Conservation (phyloP, 2,329 filamentous ascomycete genomes). For the Trichoderma sp. region DNA sequence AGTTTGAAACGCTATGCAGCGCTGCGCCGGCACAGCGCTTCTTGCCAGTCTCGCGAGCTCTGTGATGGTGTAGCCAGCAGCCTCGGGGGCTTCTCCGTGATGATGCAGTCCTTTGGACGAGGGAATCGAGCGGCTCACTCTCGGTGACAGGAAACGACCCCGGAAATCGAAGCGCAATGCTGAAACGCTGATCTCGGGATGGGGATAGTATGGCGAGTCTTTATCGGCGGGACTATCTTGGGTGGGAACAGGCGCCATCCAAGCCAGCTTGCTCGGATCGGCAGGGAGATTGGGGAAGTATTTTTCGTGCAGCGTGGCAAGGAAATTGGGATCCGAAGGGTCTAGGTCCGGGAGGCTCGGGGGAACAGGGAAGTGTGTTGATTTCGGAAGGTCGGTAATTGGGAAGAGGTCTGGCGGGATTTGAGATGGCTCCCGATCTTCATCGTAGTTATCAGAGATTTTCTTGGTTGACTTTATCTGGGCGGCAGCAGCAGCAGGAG, state of each 20-base stretch:
- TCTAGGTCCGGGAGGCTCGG: constrained; percentile 70
- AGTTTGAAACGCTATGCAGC: constrained; percentile 90
- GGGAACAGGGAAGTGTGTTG: constrained; percentile 64
- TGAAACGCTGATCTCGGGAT: constrained; percentile 70
- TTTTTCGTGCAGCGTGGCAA: constrained; percentile 80
- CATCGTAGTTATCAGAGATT: constrained; percentile 39
- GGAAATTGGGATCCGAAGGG: constrained; percentile 79
- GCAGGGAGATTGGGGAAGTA: constrained; percentile 90
- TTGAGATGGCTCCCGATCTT: constrained; percentile 45
- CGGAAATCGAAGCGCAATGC: constrained; percentile 87
- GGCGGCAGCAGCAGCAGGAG: neutral
- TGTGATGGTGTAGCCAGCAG: constrained; percentile 88
- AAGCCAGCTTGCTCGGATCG: constrained; percentile 82
- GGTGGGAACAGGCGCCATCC: constrained; percentile 78
- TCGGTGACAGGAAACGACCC: constrained; percentile 77
- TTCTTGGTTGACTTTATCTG: constrained; percentile 29
- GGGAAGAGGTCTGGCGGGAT: constrained; percentile 47
- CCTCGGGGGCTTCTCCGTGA: constrained; percentile 88
- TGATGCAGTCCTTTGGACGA: constrained; percentile 84
- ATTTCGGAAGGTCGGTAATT: constrained; percentile 41
- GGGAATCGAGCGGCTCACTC: constrained; percentile 71
- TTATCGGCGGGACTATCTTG: constrained; percentile 64
- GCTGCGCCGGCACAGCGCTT: constrained; percentile 80
- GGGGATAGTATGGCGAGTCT: constrained; percentile 80
- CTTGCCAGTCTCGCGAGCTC: constrained; percentile 81